These are phyloP conservation scores for Pythium sp. DNA, from an alignment of 352 stramenopile species.

Conservation along the genomic window DNA sequence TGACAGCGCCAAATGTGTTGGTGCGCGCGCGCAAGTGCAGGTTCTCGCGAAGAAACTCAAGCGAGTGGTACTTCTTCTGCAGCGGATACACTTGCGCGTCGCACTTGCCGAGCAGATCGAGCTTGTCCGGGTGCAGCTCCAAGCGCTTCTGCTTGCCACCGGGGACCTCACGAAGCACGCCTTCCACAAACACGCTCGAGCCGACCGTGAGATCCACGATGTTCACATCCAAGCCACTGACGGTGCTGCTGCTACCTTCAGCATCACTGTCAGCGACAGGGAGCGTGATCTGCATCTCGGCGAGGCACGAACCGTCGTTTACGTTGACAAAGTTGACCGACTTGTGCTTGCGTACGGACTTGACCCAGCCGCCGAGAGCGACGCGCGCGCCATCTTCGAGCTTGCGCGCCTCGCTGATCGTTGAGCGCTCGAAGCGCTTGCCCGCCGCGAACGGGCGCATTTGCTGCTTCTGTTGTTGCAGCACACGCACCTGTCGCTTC, in stretches of 20 bases:
- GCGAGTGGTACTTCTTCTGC: conserved; percentile 98
- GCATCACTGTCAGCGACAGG: conserved; percentile 42
- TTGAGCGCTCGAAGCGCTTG: conserved; percentile 23
- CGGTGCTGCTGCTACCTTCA: conserved; percentile 18
- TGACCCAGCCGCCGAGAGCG: conserved; percentile 89
- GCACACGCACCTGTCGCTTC: not conserved
- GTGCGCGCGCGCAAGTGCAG: conserved; percentile 95
- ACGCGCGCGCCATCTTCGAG: conserved; percentile 40
- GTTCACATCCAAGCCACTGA: conserved; percentile 38
- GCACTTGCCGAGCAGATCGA: conserved; percentile 91
- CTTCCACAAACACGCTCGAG: conserved; percentile 90
- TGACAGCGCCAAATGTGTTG: conserved; percentile 96
- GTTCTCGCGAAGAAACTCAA: conserved; percentile 97
- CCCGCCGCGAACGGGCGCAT: not conserved
- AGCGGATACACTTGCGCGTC: conserved; percentile 93
- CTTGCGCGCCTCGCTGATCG: conserved; percentile 43
- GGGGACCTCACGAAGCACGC: conserved; percentile 87
- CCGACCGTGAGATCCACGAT: conserved; percentile 92
- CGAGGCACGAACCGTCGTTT: conserved; percentile 93
- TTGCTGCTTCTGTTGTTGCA: conserved; percentile 1
- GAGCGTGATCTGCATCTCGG: conserved; percentile 91
- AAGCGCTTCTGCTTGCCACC: conserved; percentile 87
- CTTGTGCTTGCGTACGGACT: conserved; percentile 97
- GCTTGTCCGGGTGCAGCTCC: conserved; percentile 86
- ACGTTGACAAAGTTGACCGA: conserved; percentile 96